Percentiles rank a stretch among this genome's conserved stretches.
Conservation (phyloP, 768 basidiomycete genomes). For the Fistulinella prunicolor region DNA sequence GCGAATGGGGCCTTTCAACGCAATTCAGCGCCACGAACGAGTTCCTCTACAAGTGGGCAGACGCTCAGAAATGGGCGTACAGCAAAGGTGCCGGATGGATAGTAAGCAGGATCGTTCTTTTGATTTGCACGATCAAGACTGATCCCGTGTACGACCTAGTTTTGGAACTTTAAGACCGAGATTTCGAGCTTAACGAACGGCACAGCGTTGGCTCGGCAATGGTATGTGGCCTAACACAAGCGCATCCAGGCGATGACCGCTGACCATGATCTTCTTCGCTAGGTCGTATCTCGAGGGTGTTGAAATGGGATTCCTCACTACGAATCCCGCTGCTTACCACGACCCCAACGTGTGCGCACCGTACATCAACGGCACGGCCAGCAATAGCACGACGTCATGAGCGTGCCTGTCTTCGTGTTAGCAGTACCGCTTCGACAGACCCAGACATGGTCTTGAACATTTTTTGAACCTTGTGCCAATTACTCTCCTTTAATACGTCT, state of each 20-base stretch:
- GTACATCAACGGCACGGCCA: slow-evolving; percentile 36
- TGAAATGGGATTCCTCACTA: slow-evolving; percentile 55
- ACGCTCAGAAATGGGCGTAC: slow-evolving; percentile 70
- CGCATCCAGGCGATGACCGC: not conserved
- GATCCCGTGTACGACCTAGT: slow-evolving; percentile 30
- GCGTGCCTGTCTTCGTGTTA: no score
- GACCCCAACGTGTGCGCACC: slow-evolving; percentile 63
- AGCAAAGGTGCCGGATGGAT: slow-evolving; percentile 63
- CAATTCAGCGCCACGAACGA: slow-evolving; percentile 60
- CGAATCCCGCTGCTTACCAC: slow-evolving; percentile 54
- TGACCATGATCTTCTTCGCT: not conserved
- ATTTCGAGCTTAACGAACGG: slow-evolving; percentile 46
- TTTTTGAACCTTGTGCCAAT: no score
- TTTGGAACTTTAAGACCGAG: slow-evolving; percentile 78
- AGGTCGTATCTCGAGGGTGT: slow-evolving; percentile 74
- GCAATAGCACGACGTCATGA: slow-evolving; percentile 11
- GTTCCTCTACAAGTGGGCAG: slow-evolving; percentile 68
- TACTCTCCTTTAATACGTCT: no score
- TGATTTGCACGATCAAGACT: not conserved
- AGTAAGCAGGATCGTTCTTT: slow-evolving; percentile 44
- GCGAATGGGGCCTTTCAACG: slow-evolving; percentile 63
- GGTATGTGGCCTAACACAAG: slow-evolving; percentile 40
- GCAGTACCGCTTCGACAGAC: no score
- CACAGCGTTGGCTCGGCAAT: slow-evolving; percentile 51
- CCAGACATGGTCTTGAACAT: no score